Percentiles rank a stretch among this genome's conserved stretches.
These are phyloP conservation scores for Ceratocystis alfenasii DNA, from an alignment of 2,329 filamentous ascomycete species.

Conservation along the genomic window DNA sequence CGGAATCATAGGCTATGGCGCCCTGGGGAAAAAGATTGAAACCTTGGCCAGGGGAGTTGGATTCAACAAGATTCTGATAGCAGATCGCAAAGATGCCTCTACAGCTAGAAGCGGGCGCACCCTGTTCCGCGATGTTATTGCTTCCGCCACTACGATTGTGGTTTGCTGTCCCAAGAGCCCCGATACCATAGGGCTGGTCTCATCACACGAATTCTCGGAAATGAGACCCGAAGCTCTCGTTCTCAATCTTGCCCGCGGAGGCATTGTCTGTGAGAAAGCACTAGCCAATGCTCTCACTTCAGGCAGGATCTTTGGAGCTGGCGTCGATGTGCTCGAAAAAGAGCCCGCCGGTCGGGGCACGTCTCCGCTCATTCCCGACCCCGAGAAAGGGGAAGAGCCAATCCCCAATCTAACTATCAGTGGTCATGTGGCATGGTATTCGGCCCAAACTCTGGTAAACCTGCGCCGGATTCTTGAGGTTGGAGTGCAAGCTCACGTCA, in stretches of 20 bases:
- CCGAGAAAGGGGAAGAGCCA: neutral
- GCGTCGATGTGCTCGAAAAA: slow-evolving; percentile 29
- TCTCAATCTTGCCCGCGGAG: slow-evolving; percentile 29
- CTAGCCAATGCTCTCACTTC: slow-evolving; percentile 28
- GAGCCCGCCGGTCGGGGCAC: slow-evolving; percentile 24
- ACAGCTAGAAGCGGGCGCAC: slow-evolving; percentile 18
- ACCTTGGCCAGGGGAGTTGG: slow-evolving; percentile 24
- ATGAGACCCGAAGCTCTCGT: slow-evolving; percentile 26
- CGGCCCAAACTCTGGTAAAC: slow-evolving; percentile 10
- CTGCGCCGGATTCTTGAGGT: slow-evolving; percentile 13
- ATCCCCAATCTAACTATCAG: slow-evolving; percentile 17
- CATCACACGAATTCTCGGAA: slow-evolving; percentile 22
- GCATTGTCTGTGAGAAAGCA: slow-evolving; percentile 30
- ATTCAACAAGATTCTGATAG: slow-evolving; percentile 25
- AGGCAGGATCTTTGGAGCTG: slow-evolving; percentile 29
- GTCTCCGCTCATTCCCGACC: slow-evolving; percentile 18
- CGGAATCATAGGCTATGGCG: slow-evolving; percentile 27
- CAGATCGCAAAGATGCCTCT: slow-evolving; percentile 24
- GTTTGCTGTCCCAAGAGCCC: slow-evolving; percentile 25
- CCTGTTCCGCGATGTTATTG: slow-evolving; percentile 24
- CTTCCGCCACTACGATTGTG: slow-evolving; percentile 25
- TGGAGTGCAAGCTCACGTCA: slow-evolving; percentile 8
- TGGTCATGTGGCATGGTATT: slow-evolving; percentile 19
- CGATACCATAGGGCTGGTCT: slow-evolving; percentile 24
- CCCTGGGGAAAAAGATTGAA: slow-evolving; percentile 25